Percentiles rank a stretch among this genome's conserved stretches.
Conservation (phyloP, 1,139 yeast genomes). For the Kodamaea fungicola region DNA sequence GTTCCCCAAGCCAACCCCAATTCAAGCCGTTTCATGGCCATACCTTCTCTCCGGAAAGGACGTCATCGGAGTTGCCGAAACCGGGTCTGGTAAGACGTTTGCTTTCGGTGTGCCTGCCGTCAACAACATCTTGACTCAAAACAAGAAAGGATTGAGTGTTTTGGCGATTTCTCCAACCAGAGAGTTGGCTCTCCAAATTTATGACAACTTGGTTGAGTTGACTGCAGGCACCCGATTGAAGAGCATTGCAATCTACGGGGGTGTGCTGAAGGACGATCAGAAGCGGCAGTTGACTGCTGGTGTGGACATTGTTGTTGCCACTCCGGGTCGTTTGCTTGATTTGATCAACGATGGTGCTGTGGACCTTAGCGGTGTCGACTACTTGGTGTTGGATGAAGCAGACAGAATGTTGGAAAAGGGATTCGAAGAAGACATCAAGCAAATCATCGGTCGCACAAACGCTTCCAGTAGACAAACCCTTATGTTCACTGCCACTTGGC, state of each 20-base stretch:
- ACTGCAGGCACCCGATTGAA: conserved; percentile 60
- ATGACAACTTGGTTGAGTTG: conserved; percentile 72
- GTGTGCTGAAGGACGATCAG: conserved; percentile 95
- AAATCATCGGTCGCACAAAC: conserved; percentile 60
- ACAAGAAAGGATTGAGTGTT: conserved; percentile 60
- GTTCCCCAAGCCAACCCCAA: conserved; percentile 91
- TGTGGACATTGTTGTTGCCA: conserved; percentile 78
- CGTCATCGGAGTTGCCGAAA: conserved; percentile 96
- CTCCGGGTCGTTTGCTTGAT: conserved; percentile 95
- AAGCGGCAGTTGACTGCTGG: conserved; percentile 60
- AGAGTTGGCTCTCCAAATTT: conserved; percentile 92
- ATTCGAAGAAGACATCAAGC: conserved; percentile 91
- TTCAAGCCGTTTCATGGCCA: conserved; percentile 98
- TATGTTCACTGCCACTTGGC: conserved; percentile 91
- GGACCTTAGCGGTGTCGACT: conserved; percentile 63
- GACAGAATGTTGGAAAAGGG: conserved; percentile 97
- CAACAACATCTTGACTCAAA: conserved; percentile 51
- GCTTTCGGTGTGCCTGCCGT: conserved; percentile 99
- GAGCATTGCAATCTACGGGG: conserved; percentile 92
- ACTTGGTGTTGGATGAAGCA: conserved; percentile 92
- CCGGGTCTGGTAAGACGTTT: conserved; percentile 96
- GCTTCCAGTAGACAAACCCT: conserved; percentile 65
- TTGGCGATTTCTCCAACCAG: conserved; percentile 94
- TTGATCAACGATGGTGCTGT: conserved; percentile 85
- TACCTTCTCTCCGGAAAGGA: conserved; percentile 75